Conservation (phyloP, 192 early-diverging fungal species). For the Entrophospora sp. region DNA sequence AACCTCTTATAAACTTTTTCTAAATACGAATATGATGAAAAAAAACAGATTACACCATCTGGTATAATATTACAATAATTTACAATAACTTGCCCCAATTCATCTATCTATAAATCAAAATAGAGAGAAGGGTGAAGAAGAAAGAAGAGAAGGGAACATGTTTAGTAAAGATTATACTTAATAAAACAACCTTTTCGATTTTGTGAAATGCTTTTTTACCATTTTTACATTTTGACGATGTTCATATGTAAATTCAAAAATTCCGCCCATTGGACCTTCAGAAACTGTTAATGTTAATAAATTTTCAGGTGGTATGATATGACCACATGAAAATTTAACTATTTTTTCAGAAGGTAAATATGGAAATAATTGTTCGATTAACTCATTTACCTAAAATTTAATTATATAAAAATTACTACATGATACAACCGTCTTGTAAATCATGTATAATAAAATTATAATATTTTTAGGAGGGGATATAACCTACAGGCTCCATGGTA, state of each 20-base stretch:
- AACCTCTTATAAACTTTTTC: slow-evolving; percentile 51
- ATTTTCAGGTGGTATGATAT: slow-evolving; percentile 75
- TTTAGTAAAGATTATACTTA: neutral
- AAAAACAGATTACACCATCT: slow-evolving; percentile 82
- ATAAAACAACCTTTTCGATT: neutral
- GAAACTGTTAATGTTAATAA: slow-evolving; percentile 56
- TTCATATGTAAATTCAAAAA: slow-evolving; percentile 62
- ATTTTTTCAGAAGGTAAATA: slow-evolving; percentile 38
- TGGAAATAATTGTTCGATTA: slow-evolving; percentile 45
- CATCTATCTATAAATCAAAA: slow-evolving; percentile 42
- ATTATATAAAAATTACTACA: neutral
- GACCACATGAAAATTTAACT: slow-evolving; percentile 68
- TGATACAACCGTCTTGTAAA: too few relatives aligned
- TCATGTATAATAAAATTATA: too few relatives aligned
- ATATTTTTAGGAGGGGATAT: too few relatives aligned
- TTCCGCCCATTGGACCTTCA: slow-evolving; percentile 52
- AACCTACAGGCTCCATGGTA: slow-evolving; percentile 80
- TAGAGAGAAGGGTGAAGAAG: too few relatives aligned
- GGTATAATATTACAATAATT: slow-evolving; percentile 70
- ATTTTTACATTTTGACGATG: slow-evolving; percentile 38
- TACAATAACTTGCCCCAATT: slow-evolving; percentile 58
- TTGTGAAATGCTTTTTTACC: slow-evolving; percentile 24
- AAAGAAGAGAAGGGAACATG: too few relatives aligned
- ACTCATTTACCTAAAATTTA: slow-evolving; percentile 29
- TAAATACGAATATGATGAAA: slow-evolving; percentile 74